Evolutionary conservation across 306 rosid species (phyloP).

Genomic region (Adenanthera pavonina): DNA sequence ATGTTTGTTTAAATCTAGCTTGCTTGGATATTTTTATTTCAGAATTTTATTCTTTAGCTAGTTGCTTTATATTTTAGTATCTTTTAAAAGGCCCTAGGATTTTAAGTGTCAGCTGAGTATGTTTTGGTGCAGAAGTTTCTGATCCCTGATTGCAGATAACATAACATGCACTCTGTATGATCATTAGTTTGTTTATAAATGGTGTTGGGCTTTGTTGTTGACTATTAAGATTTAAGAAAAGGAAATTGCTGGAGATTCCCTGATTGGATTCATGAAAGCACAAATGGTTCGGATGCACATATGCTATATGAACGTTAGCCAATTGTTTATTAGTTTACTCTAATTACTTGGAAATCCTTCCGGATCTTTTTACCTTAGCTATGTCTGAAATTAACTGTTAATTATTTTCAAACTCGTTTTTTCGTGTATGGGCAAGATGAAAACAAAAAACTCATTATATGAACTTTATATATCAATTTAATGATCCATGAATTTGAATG

Average conservation of each 20-base stretch:
- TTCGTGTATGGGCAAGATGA: not conserved
- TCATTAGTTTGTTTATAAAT: not conserved
- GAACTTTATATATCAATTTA: not conserved
- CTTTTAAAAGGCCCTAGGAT: not conserved
- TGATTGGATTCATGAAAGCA: not conserved
- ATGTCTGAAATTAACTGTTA: not conserved
- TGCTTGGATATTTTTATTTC: not conserved
- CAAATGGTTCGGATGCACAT: not conserved
- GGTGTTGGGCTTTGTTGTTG: not conserved
- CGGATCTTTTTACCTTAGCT: not conserved
- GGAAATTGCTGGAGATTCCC: not conserved
- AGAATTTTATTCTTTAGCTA: not conserved
- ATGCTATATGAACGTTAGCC: not conserved
- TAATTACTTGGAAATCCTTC: not conserved
- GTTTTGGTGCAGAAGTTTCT: not conserved
- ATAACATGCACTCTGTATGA: too few relatives aligned
- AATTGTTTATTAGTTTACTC: not conserved
- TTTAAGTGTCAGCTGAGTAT: not conserved
- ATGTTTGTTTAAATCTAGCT: not conserved
- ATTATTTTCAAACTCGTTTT: not conserved
- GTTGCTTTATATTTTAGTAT: not conserved
- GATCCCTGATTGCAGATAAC: not conserved
- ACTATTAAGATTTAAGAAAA: not conserved
- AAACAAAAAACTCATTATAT: not conserved
- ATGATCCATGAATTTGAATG: not conserved